Conservation (phyloP, 2,329 filamentous ascomycete species). For the Kalmusia sp. region DNA sequence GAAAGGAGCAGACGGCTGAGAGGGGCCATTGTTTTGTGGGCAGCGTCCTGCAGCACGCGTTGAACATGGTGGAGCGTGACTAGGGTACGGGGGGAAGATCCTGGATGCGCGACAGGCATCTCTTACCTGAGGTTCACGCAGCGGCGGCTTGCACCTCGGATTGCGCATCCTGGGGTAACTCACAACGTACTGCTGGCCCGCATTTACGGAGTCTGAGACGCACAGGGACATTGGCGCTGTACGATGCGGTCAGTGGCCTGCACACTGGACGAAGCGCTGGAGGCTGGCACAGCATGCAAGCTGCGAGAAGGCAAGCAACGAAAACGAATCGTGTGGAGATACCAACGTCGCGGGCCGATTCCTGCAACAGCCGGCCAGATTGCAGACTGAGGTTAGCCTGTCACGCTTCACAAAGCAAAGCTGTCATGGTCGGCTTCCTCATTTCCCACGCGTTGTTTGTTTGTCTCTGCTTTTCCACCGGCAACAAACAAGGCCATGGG, state of each 20-base stretch:
- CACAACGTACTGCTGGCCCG: slow-evolving; percentile 23
- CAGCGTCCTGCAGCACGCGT: slow-evolving; percentile 39
- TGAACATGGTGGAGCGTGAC: slow-evolving; percentile 39
- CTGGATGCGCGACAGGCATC: slow-evolving; percentile 41
- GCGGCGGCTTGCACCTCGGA: slow-evolving; percentile 34
- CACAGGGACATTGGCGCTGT: slow-evolving; percentile 34
- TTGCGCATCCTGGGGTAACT: slow-evolving; percentile 23
- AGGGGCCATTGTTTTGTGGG: slow-evolving; percentile 42
- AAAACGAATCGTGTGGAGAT: slow-evolving; percentile 21
- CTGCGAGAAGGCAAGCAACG: slow-evolving; percentile 13
- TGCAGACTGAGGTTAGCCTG: slow-evolving; percentile 33
- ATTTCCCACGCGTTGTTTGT: slow-evolving; percentile 51
- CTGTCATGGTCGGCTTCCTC: slow-evolving; percentile 30
- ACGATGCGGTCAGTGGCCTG: slow-evolving; percentile 30
- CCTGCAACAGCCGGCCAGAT: slow-evolving; percentile 14
- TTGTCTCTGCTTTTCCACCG: slow-evolving; percentile 28
- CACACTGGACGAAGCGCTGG: slow-evolving; percentile 5
- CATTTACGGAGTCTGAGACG: slow-evolving; percentile 15
- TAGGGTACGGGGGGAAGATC: slow-evolving; percentile 29
- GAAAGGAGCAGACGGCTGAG: slow-evolving; percentile 36
- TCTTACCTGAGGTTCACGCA: slow-evolving; percentile 30
- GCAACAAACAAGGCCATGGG: slow-evolving; percentile 32
- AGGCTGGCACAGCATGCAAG: background rate
- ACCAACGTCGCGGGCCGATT: slow-evolving; percentile 13
- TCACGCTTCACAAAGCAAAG: slow-evolving; percentile 31